Conservation (phyloP, 2,329 filamentous ascomycete species). For the Neofusicoccum ribis region DNA sequence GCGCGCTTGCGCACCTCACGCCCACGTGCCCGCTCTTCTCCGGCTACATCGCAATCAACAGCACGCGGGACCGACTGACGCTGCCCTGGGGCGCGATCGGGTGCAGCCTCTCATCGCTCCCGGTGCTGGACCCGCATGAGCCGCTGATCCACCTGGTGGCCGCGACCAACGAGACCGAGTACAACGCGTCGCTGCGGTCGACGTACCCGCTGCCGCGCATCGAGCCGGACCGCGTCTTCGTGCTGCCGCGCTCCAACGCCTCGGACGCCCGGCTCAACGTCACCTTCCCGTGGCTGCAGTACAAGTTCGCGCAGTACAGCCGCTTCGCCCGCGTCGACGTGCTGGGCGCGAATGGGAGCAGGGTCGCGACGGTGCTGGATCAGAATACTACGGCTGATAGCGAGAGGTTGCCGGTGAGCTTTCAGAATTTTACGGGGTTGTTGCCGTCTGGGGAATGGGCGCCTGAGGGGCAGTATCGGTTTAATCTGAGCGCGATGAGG, state of each 20-base stretch:
- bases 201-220: not conserved
- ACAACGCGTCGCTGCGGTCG: not conserved
- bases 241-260: not conserved
- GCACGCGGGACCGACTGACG: not conserved
- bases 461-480: not conserved
- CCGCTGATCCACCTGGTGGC: not conserved
- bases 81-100: conserved; percentile 1
- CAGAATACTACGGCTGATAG: not conserved
- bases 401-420: not conserved
- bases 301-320: not conserved
- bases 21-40: not conserved
- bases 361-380: not conserved
- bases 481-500: not conserved
- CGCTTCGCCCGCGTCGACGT: not conserved
- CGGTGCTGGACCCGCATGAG: not conserved
- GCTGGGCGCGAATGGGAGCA: not conserved
- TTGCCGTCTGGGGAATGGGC: not conserved
- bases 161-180: not conserved
- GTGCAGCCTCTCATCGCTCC: not conserved
- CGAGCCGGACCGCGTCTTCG: not conserved
- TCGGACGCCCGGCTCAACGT: not conserved
- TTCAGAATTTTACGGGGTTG: not conserved
- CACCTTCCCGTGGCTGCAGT: conserved; percentile 1
- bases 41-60: conserved; percentile 3
- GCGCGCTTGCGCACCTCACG: not conserved